Conservation (phyloP, 768 basidiomycete species). For the Trametes cubensis region DNA sequence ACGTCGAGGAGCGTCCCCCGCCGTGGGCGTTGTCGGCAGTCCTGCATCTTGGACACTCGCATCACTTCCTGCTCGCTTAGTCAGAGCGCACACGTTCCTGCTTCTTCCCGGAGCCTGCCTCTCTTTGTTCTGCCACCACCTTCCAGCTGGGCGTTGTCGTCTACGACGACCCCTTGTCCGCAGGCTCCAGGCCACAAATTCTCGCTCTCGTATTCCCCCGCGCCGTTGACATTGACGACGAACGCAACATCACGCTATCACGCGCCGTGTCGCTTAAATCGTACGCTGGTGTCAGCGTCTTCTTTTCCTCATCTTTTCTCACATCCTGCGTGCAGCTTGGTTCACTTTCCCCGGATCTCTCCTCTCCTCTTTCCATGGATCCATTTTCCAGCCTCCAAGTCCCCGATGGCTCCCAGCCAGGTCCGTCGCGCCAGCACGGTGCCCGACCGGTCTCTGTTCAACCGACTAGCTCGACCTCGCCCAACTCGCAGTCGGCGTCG, state of each 20-base stretch:
- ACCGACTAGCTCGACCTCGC: slow-evolving; percentile 44
- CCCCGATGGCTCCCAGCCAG: slow-evolving; percentile 46
- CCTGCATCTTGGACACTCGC: neutral
- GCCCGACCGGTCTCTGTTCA: slow-evolving; percentile 64
- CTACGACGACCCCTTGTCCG: slow-evolving; percentile 5
- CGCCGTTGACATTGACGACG: slow-evolving; percentile 7
- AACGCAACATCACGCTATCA: slow-evolving; percentile 18
- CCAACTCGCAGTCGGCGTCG: slow-evolving; percentile 34
- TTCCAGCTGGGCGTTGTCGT: slow-evolving; percentile 7
- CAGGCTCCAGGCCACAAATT: neutral
- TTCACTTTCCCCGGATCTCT: slow-evolving; percentile 18
- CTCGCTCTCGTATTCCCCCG: slow-evolving; percentile 1
- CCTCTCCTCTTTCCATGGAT: slow-evolving; percentile 31
- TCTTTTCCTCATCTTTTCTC: slow-evolving; percentile 24
- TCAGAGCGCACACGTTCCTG: slow-evolving; percentile 17
- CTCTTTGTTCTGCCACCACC: slow-evolving; percentile 18
- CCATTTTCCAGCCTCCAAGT: slow-evolving; percentile 44
- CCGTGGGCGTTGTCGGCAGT: neutral
- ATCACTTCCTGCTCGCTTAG: slow-evolving; percentile 16
- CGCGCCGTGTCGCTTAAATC: slow-evolving; percentile 19
- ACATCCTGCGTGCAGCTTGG: slow-evolving; percentile 19
- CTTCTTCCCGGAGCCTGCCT: slow-evolving; percentile 11
- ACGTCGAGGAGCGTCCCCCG: slow-evolving; percentile 9
- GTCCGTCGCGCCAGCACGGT: slow-evolving; percentile 48
- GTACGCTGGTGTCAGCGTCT: slow-evolving; percentile 23